Percentiles rank a stretch among this genome's conserved stretches.
Conservation (phyloP, 176 grass and related monocot species). For the Phoenix roebelenii region DNA sequence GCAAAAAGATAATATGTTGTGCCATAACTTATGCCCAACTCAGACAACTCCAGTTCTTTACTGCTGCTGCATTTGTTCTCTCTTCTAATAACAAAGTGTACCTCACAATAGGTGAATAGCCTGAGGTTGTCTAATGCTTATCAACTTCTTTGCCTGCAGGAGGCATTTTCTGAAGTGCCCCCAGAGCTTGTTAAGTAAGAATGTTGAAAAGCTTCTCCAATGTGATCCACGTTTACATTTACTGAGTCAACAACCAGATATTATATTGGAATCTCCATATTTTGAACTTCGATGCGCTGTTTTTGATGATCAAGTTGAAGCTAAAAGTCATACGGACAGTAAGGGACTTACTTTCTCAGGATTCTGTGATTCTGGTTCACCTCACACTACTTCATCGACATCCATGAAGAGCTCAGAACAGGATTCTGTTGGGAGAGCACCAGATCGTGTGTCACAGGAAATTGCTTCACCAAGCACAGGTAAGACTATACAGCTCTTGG, state of each 20-base stretch:
- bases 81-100: too few relatives aligned
- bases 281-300: slow-evolving; percentile 39
- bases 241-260: slow-evolving; percentile 42
- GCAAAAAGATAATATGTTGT: too few relatives aligned
- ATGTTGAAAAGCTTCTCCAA: slow-evolving; percentile 78
- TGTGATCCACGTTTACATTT: slow-evolving; percentile 54
- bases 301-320: slow-evolving; percentile 49
- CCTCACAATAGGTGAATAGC: neutral
- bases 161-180: slow-evolving; percentile 60
- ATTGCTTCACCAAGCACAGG: slow-evolving; percentile 31
- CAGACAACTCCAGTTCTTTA: too few relatives aligned
- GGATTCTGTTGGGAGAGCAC: slow-evolving; percentile 41
- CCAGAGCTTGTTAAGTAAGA: slow-evolving; percentile 49
- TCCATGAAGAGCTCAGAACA: slow-evolving; percentile 25
- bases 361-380: slow-evolving; percentile 28
- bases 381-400: slow-evolving; percentile 21
- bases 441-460: slow-evolving; percentile 41
- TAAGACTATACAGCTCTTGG: slow-evolving; percentile 16
- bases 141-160: slow-evolving; percentile 28
- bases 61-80: too few relatives aligned
- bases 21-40: too few relatives aligned
- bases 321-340: slow-evolving; percentile 46
- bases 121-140: neutral
- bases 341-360: slow-evolving; percentile 31
- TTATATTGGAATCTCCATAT: slow-evolving; percentile 29